Conservation (phyloP, 129 eudicot genomes). For the Ambrosia trifida region DNA sequence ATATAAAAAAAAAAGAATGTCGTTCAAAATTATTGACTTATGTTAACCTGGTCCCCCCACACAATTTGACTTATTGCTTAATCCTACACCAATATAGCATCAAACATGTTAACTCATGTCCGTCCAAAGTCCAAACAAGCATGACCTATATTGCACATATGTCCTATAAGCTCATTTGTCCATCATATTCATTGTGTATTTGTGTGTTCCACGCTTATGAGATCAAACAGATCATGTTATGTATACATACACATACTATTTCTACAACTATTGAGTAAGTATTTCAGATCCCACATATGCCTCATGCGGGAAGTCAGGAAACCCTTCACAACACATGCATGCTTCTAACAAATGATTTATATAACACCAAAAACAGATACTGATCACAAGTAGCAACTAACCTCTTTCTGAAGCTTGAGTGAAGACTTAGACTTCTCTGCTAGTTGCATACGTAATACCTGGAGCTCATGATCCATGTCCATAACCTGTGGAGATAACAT, state of each 20-base stretch:
- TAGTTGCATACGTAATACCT: slow-evolving; percentile 76
- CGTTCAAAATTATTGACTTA: not conserved
- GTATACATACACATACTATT: not conserved
- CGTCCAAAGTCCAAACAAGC: not conserved
- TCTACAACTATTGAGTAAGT: not conserved
- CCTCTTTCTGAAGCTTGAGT: slow-evolving; percentile 89
- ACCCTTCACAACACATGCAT: not conserved
- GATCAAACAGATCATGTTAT: slow-evolving; percentile 4
- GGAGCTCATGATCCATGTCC: slow-evolving; percentile 98
- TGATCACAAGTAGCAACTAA: slow-evolving; percentile 25
- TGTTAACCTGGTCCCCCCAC: not conserved
- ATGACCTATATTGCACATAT: not conserved
- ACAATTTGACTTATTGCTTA: not conserved
- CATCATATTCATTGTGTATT: too few species aligned
- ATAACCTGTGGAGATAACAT: slow-evolving; percentile 59
- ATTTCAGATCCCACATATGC: slow-evolving; percentile 7
- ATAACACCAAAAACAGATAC: slow-evolving; percentile 4
- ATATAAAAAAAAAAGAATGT: not conserved
- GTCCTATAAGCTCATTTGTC: not conserved
- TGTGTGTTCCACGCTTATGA: not conserved
- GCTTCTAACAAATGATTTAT: slow-evolving; percentile 7
- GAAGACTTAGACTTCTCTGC: slow-evolving; percentile 82
- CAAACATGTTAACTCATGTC: too few species aligned
- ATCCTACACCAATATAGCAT: too few species aligned
- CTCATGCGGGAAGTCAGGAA: not conserved